A percentile compares a stretch with the other conserved stretches of the same genome.
These are phyloP conservation scores for Schizothecium vesticola DNA, from an alignment of 495 filamentous ascomycete species.

Conservation along the genomic window DNA sequence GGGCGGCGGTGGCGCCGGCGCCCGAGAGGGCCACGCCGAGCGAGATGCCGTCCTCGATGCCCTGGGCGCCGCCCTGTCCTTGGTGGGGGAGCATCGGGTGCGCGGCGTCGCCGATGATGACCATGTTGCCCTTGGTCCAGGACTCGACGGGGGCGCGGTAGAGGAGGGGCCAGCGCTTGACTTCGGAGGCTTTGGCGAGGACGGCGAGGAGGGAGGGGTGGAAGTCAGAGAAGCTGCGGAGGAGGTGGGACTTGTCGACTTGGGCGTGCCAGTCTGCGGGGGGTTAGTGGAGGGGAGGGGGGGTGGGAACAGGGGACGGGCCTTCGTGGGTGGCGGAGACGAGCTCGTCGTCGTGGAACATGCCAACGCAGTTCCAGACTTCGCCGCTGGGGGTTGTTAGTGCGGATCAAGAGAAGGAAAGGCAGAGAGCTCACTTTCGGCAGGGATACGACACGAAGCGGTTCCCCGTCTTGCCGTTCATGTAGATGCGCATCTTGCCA, in stretches of 20 bases:
- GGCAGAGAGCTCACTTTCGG: constrained; percentile 24
- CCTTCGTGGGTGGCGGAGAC: constrained; percentile 18
- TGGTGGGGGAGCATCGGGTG: constrained; percentile 50
- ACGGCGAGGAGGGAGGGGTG: constrained; percentile 21
- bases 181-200: constrained; percentile 32
- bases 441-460: constrained; percentile 44
- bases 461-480: constrained; percentile 23
- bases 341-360: constrained; percentile 31
- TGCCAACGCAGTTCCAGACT: constrained; percentile 41
- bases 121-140: constrained; percentile 36
- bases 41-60: constrained; percentile 43
- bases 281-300: background rate
- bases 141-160: constrained; percentile 29
- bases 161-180: constrained; percentile 44
- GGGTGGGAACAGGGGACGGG: background rate
- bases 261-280: constrained; percentile 26
- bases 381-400: constrained; percentile 25
- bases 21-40: constrained; percentile 31
- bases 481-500: constrained; percentile 30
- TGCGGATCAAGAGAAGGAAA: background rate
- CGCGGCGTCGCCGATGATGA: constrained; percentile 46
- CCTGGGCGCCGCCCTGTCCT: constrained; percentile 45
- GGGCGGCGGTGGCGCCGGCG: constrained; percentile 19
- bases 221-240: constrained; percentile 20
- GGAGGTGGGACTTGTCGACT: constrained; percentile 25